Evolutionary conservation across 148 eudicot genomes (phyloP).

Genomic region (Fagopyrum esculentum): DNA sequence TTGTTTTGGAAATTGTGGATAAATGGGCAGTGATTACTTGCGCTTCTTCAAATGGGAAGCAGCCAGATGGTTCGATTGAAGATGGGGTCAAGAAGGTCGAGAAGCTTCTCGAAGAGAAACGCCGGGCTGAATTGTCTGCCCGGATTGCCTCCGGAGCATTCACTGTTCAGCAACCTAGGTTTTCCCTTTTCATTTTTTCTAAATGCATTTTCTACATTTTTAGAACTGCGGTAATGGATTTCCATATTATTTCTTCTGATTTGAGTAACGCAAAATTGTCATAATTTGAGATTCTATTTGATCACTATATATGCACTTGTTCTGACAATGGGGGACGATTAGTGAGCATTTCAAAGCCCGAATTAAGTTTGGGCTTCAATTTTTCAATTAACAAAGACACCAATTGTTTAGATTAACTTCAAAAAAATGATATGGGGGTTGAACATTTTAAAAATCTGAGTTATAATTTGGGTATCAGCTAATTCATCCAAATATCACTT

Average conservation of each 20-base stretch:
- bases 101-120: slow-evolving; percentile 47
- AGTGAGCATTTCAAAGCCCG: too few species aligned
- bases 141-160: slow-evolving; percentile 90
- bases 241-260: background rate
- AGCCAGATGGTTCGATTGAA: slow-evolving; percentile 37
- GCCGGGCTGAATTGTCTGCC: slow-evolving; percentile 65
- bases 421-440: too few species aligned
- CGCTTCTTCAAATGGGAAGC: slow-evolving; percentile 47
- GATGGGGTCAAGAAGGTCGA: slow-evolving; percentile 39
- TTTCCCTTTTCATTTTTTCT: background rate
- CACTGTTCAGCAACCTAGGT: slow-evolving; percentile 74
- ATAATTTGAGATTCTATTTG: background rate
- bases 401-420: too few species aligned
- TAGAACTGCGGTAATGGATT: background rate
- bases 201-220: background rate
- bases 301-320: background rate
- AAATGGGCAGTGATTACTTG: slow-evolving; percentile 40
- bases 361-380: too few species aligned
- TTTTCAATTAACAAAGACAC: too few species aligned
- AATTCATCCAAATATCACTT: too few species aligned
- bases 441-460: too few species aligned
- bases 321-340: too few species aligned
- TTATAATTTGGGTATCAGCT: too few species aligned
- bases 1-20: slow-evolving; percentile 14
- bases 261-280: background rate